These are phyloP conservation scores for Collybiopsis luxurians DNA, from an alignment of 768 basidiomycete species.

Conservation along the genomic window DNA sequence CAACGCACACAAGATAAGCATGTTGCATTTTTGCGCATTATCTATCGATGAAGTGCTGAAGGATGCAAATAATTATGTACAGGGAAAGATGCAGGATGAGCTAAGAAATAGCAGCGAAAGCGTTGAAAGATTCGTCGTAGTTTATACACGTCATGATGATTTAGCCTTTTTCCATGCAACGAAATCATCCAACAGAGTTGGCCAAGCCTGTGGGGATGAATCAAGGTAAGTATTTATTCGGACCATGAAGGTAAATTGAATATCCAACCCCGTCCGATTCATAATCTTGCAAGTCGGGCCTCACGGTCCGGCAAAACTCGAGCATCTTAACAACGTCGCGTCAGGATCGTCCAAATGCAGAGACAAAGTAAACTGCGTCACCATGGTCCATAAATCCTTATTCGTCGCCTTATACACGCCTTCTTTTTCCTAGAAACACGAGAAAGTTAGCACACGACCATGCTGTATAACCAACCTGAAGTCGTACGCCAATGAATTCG, in stretches of 20 bases:
- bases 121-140: not conserved
- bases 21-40: too few species aligned
- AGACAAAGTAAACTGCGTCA: conserved; percentile 24
- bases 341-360: not conserved
- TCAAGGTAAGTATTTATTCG: too few species aligned
- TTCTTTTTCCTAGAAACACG: conserved; percentile 40
- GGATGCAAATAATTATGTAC: not conserved
- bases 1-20: too few species aligned
- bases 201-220: conserved; percentile 61
- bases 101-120: not conserved
- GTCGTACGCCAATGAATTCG: conserved; percentile 60
- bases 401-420: conserved; percentile 74
- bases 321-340: conserved; percentile 47
- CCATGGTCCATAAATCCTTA: conserved; percentile 88
- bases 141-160: not conserved
- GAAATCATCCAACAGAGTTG: conserved; percentile 78
- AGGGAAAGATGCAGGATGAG: not conserved
- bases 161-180: conserved; percentile 56
- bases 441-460: not conserved
- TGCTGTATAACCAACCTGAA: not conserved
- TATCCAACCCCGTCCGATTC: conserved; percentile 68
- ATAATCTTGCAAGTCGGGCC: conserved; percentile 60
- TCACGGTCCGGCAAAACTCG: conserved; percentile 70
- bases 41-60: not conserved
- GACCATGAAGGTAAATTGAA: not conserved